Conservation (phyloP, 208 protist species). For the Tritrichomonas musculus region DNA sequence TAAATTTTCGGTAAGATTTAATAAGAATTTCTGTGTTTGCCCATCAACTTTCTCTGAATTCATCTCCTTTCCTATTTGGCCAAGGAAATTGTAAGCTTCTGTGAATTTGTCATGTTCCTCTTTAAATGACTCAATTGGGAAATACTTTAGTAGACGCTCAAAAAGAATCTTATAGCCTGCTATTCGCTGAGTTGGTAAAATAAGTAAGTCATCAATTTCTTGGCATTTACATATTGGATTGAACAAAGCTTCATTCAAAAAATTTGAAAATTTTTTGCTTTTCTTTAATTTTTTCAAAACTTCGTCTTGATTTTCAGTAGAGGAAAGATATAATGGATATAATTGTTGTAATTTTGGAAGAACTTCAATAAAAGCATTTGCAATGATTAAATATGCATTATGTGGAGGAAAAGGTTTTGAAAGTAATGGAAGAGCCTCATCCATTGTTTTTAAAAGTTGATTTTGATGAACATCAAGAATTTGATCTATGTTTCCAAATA, state of each 20-base stretch:
- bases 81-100: background rate
- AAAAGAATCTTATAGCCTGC: background rate
- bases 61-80: background rate
- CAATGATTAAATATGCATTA: background rate
- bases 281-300: background rate
- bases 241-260: background rate
- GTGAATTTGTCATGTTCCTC: background rate
- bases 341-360: background rate
- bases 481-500: constrained; percentile 8
- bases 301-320: background rate
- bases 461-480: background rate
- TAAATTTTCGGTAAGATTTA: background rate
- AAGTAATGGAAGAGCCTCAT: background rate
- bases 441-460: background rate
- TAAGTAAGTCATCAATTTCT: background rate
- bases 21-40: background rate
- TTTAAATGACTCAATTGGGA: background rate
- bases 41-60: background rate
- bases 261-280: background rate
- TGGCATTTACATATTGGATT: background rate
- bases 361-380: background rate
- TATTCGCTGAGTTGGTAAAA: background rate
- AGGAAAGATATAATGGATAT: background rate
- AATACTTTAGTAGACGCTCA: background rate
- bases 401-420: background rate